These are phyloP conservation scores for Rhodotorula kratochvilovae DNA, from an alignment of 768 basidiomycete species.

Conservation along the genomic window DNA sequence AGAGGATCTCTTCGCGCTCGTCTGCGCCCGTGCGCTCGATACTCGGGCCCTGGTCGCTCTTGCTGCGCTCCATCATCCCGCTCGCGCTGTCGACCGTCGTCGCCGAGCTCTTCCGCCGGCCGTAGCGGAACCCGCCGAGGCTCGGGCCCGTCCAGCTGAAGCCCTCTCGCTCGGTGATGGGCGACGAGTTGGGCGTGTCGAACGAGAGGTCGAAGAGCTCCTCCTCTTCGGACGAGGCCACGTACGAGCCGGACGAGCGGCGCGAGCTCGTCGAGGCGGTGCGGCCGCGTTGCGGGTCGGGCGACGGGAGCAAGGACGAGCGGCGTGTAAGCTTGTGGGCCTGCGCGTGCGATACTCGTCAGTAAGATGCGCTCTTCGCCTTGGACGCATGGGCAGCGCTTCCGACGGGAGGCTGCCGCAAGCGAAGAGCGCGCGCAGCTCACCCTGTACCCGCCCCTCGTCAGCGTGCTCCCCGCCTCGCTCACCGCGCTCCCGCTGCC, in stretches of 20 bases:
- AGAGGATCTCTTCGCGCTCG: not conserved
- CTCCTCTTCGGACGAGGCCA: not conserved
- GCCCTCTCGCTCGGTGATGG: not conserved
- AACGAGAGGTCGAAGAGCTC: slow-evolving; percentile 1
- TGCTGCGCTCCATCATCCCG: too few species aligned
- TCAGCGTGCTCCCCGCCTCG: not conserved
- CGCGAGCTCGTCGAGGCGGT: not conserved
- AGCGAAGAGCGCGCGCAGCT: not conserved
- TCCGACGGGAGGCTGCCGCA: not conserved
- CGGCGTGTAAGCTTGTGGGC: slow-evolving; percentile 26
- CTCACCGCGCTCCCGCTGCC: slow-evolving; percentile 8
- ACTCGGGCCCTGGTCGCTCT: too few species aligned
- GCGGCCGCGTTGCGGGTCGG: not conserved
- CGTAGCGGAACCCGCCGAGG: not conserved
- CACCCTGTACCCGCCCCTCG: slow-evolving; percentile 22
- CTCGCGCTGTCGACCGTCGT: slow-evolving; percentile 9
- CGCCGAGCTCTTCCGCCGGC: slow-evolving; percentile 11
- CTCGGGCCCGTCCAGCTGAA: not conserved
- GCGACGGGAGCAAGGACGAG: not conserved
- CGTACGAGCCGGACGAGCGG: not conserved
- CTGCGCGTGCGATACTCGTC: not conserved
- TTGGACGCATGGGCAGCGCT: not conserved
- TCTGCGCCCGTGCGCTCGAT: too few species aligned
- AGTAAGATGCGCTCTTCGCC: not conserved
- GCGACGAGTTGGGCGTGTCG: slow-evolving; percentile 6